Conservation (phyloP, 768 basidiomycete genomes). For the Mycena floridula region DNA sequence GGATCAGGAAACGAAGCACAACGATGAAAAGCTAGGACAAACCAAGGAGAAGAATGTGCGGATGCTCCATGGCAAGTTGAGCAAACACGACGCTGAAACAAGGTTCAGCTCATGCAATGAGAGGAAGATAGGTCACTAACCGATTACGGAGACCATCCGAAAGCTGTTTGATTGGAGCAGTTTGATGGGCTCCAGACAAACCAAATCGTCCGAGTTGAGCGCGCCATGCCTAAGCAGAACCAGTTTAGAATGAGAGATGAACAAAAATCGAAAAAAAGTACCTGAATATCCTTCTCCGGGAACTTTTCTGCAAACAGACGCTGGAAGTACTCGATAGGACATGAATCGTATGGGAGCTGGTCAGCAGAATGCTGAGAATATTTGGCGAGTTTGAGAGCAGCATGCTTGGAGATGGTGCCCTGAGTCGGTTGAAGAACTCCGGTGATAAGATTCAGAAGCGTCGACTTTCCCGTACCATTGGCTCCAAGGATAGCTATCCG, state of each 20-base stretch:
- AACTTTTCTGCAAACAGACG: slow-evolving; percentile 69
- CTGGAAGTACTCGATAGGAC: slow-evolving; percentile 95
- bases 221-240: no score
- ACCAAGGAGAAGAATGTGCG: slow-evolving; percentile 88
- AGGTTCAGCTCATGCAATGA: background rate
- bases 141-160: slow-evolving; percentile 96
- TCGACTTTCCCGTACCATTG: slow-evolving; percentile 94
- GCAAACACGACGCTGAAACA: slow-evolving; percentile 82
- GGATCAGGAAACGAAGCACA: slow-evolving; percentile 4
- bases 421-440: slow-evolving; percentile 69
- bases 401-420: slow-evolving; percentile 88
- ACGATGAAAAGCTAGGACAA: slow-evolving; percentile 14
- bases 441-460: slow-evolving; percentile 87
- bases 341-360: slow-evolving; percentile 90
- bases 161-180: slow-evolving; percentile 86
- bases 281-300: slow-evolving; percentile 90
- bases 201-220: slow-evolving; percentile 95
- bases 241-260: no score
- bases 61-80: slow-evolving; percentile 95
- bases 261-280: no score
- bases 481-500: slow-evolving; percentile 94
- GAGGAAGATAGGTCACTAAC: slow-evolving; percentile 30
- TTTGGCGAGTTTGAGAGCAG: slow-evolving; percentile 89
- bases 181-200: slow-evolving; percentile 90
- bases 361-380: slow-evolving; percentile 99